Base-by-base conservation (phyloP, 1,284 basidiomycete genomes). In the Fomitopsis pinicola region DNA sequence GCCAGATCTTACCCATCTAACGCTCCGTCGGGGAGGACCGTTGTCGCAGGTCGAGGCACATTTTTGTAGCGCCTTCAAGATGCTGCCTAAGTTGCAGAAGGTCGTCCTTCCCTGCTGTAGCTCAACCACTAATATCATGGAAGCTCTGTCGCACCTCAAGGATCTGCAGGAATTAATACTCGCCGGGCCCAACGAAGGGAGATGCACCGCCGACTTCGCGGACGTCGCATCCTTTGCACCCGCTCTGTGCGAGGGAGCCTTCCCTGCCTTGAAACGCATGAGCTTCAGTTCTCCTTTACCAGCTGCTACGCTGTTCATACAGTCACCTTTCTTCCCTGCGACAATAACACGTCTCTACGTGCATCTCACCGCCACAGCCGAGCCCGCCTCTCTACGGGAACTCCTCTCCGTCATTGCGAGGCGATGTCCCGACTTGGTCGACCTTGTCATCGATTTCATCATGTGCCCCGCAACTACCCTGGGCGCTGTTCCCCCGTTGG, bases 301-400 rank as follows among this genome's bases (percentile, higher is more conserved):
- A 0, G 59, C 70, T 44, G 71, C 69, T 4, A 62, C 61, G 2
- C 60, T 60, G 5, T 66, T 71, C 44, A 44, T 71, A 26, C 54
- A 42, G 5, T 38, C 42, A 17, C 57, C 63, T 1, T 60, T 63
- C 48, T 64, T 64, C 28, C 71, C 68, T 36, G 67, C 68, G 5
- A 79, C 79, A 46, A 69, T 89, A 42, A 81, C 79, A 0, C 72
- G 70, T 14, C 69, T 89, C 19, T 81, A 80, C 62, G 60, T 89
- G 56, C 80, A 84, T 62, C 80, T 80, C 6, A 73, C 78, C 22
- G 66, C 74, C 0, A 68, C 77, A 14, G 83, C 85, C 64, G 68
- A 73, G 0, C 75, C 82, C 0, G 53, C 68, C 3, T 68, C 75
- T 6, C 63, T 89, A 2, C 74, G 75, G 48, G 66, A 74, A 1